phyloP scores from a whole-genome alignment of 176 grass and related monocot genomes.

The Carex scoparia region DNA sequence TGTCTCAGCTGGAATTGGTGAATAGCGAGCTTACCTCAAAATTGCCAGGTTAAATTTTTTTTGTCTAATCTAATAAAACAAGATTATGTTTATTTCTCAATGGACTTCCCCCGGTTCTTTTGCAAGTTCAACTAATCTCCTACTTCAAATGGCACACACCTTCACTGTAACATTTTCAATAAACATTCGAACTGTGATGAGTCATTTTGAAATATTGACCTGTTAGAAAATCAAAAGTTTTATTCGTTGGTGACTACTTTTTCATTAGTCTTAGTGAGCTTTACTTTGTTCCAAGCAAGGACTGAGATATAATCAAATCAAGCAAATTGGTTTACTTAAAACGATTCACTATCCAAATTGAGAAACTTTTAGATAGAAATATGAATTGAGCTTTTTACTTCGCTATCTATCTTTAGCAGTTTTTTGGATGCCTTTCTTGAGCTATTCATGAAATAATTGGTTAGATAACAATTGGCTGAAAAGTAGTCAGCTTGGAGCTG shows the following conservation, averaged over 20 bases:
- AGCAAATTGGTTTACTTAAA: not conserved
- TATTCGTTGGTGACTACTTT: not conserved
- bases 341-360: not conserved
- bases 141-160: not conserved
- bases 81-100: not conserved
- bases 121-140: not conserved
- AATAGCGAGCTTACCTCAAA: slow-evolving; percentile 31
- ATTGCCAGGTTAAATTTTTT: slow-evolving; percentile 32
- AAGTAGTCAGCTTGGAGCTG: not conserved
- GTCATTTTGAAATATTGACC: not conserved
- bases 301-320: not conserved
- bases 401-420: not conserved
- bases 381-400: not conserved
- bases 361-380: not conserved
- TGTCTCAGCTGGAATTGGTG: slow-evolving; percentile 38
- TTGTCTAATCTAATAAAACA: not conserved
- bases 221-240: not conserved
- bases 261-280: not conserved
- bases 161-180: not conserved
- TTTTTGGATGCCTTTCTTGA: not conserved
- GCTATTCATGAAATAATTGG: not conserved
- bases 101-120: not conserved
- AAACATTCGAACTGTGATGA: not conserved
- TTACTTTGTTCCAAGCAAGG: not conserved
- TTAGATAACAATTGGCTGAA: not conserved